These are phyloP conservation scores for Immersiella caudata DNA, from an alignment of 495 filamentous ascomycete genomes.

Conservation along the genomic window DNA sequence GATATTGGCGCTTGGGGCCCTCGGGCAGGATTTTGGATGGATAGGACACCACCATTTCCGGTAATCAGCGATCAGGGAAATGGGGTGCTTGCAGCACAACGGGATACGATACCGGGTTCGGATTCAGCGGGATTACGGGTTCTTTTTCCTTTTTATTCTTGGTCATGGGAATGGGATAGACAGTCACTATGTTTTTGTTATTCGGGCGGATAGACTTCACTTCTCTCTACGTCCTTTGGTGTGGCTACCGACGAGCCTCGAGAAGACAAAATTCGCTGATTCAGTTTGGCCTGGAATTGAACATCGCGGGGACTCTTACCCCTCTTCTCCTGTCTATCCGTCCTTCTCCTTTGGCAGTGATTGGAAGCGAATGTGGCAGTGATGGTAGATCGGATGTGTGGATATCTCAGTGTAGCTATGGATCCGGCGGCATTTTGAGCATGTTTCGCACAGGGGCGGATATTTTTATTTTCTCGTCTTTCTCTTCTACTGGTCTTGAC, in stretches of 20 bases:
- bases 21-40: constrained; percentile 23
- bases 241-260: background rate
- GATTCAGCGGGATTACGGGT: constrained; percentile 9
- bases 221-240: constrained; percentile 6
- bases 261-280: constrained; percentile 6
- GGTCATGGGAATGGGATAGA: constrained; percentile 22
- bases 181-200: constrained; percentile 27
- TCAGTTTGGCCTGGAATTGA: background rate
- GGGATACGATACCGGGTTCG: constrained; percentile 8
- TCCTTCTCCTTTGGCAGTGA: constrained; percentile 1
- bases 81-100: constrained; percentile 10
- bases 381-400: background rate
- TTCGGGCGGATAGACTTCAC: constrained; percentile 31
- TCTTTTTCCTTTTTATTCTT: background rate
- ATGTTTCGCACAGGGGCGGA: background rate
- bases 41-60: constrained; percentile 18
- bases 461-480: background rate
- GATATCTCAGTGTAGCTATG: constrained; percentile 4
- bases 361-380: background rate
- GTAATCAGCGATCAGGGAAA: constrained; percentile 20
- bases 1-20: constrained; percentile 26
- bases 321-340: background rate
- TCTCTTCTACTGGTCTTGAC: constrained; percentile 1
- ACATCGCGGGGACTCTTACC: background rate
- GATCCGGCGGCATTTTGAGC: background rate